Percentiles rank a stretch among this genome's conserved stretches.
Evolutionary conservation across 768 basidiomycete genomes (phyloP).

Genomic region (Coprinellus micaceus): DNA sequence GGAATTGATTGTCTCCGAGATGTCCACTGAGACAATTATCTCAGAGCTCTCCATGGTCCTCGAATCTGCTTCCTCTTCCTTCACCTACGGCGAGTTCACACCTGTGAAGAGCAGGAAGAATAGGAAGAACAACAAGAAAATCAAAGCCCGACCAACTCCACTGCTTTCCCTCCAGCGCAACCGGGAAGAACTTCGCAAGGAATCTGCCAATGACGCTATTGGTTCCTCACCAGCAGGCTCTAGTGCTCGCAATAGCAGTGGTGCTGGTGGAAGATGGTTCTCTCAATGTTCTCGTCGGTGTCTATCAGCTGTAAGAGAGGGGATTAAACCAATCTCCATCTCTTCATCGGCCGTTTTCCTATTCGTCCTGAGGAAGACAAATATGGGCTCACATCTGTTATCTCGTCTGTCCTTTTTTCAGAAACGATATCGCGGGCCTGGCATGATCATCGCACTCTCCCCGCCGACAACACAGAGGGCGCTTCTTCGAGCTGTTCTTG

Average conservation of each 20-base stretch:
- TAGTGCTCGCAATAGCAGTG: not conserved
- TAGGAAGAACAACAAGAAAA: conserved; percentile 35
- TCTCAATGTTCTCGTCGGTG: conserved; percentile 53
- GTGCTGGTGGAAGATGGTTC: conserved; percentile 37
- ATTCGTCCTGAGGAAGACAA: conserved; percentile 5
- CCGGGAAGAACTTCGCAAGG: conserved; percentile 43
- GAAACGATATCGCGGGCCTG: conserved; percentile 1
- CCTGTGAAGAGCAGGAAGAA: conserved; percentile 51
- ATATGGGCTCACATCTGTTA: conserved; percentile 2
- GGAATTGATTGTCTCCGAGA: not conserved
- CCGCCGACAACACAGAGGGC: not conserved
- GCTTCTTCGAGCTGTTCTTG: not conserved
- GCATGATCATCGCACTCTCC: conserved; percentile 1
- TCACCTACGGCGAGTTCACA: conserved; percentile 50
- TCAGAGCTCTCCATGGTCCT: no score
- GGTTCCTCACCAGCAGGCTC: not conserved
- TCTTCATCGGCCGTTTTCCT: not conserved
- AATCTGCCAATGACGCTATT: conserved; percentile 19
- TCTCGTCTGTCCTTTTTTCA: not conserved
- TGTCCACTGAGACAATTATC: not conserved
- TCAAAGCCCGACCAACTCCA: conserved; percentile 30
- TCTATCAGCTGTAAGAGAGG: conserved; percentile 2
- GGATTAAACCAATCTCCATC: not conserved
- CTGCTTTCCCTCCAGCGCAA: conserved; percentile 38
- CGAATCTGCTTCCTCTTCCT: conserved; percentile 19